These are phyloP conservation scores for Hyaloraphidium curvatum DNA, from an alignment of 192 early-diverging fungal species.

Conservation along the genomic window DNA sequence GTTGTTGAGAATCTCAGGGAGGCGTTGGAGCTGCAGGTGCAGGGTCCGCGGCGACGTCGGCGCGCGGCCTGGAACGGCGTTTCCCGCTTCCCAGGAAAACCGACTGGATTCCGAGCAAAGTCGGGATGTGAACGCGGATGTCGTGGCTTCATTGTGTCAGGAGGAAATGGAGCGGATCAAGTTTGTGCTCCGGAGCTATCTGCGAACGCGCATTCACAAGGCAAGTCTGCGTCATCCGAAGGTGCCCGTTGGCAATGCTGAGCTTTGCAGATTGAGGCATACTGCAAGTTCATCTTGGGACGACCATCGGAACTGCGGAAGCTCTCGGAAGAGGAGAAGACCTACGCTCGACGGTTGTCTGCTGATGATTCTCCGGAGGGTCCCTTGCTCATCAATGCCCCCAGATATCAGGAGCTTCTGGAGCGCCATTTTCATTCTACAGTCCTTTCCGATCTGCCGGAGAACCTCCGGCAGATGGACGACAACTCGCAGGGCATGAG, in stretches of 20 bases:
- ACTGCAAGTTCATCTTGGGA: conserved; percentile 22
- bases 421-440: conserved; percentile 24
- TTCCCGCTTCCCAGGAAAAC: too few relatives aligned
- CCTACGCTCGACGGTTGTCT: conserved; percentile 29
- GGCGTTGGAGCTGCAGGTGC: conserved; percentile 37
- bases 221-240: conserved; percentile 4
- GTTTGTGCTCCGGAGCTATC: conserved; percentile 39
- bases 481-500: conserved; percentile 14
- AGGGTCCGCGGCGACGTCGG: too few relatives aligned
- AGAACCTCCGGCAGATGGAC: conserved; percentile 26
- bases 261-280: conserved; percentile 30
- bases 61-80: too few relatives aligned
- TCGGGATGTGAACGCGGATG: too few relatives aligned
- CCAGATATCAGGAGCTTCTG: conserved; percentile 29
- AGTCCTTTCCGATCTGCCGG: conserved; percentile 25
- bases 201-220: conserved; percentile 41
- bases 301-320: conserved; percentile 11
- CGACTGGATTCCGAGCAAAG: too few relatives aligned
- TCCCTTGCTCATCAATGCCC: not conserved
- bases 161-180: conserved; percentile 47
- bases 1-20: conserved; percentile 27
- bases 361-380: not conserved
- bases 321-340: conserved; percentile 27
- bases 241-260: not conserved
- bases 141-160: conserved; percentile 34